phyloP scores from a whole-genome alignment of 2,329 filamentous ascomycete species.

The Didymosphaeria variabile region DNA sequence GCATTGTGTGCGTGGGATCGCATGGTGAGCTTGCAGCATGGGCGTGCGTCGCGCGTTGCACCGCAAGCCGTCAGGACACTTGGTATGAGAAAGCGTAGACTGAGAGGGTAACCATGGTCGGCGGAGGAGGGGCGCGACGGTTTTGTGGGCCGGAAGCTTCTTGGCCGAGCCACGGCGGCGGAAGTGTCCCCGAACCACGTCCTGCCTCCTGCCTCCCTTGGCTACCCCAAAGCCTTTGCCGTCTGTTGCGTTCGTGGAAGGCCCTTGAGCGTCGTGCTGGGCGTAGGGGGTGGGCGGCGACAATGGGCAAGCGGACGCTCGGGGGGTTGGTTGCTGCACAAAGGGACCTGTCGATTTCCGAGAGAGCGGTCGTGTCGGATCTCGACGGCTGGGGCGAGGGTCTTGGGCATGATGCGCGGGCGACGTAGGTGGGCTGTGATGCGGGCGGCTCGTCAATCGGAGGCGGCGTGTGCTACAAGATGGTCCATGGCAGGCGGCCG shows the following conservation, averaged over 20 bases:
- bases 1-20: not conserved
- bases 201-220: too few species aligned
- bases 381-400: not conserved
- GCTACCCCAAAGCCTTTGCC: too few species aligned
- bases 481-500: conserved; percentile 13
- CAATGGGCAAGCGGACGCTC: not conserved
- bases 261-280: too few species aligned
- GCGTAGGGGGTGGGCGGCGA: too few species aligned
- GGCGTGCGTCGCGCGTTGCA: not conserved
- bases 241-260: too few species aligned
- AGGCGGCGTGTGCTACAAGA: conserved; percentile 30
- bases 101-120: not conserved
- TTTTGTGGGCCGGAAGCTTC: not conserved
- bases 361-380: too few species aligned
- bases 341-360: too few species aligned
- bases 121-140: not conserved
- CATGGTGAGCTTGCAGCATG: not conserved
- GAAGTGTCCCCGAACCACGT: not conserved
- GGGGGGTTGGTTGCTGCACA: too few species aligned
- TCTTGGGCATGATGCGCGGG: not conserved
- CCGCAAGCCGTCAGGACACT: not conserved
- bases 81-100: not conserved
- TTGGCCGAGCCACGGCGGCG: not conserved
- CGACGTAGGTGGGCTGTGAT: conserved; percentile 9
- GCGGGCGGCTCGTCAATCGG: conserved; percentile 34